A percentile compares a stretch with the other conserved stretches of the same genome.
Conservation (phyloP, 129 eudicot species). For the Chrysanthemum makinoi region DNA sequence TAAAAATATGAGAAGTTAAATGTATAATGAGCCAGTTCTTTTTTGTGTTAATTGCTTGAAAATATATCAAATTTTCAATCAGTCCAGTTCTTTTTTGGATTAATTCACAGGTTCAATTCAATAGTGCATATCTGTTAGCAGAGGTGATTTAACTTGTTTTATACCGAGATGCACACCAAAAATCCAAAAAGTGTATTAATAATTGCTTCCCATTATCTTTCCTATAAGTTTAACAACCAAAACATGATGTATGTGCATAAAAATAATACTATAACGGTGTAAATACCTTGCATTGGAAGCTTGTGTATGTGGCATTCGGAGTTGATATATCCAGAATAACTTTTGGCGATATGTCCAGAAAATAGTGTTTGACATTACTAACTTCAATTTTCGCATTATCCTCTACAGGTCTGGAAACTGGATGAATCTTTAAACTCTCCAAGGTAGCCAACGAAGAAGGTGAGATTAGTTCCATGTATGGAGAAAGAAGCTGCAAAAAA, state of each 20-base stretch:
- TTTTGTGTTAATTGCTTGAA: too few species aligned
- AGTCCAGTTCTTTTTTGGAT: too few species aligned
- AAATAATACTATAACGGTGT: not conserved
- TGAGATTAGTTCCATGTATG: not conserved
- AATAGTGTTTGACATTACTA: not conserved
- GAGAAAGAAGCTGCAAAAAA: not conserved
- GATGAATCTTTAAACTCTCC: not conserved
- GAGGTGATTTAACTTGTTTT: too few species aligned
- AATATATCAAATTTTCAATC: too few species aligned
- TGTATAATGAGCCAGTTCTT: too few species aligned
- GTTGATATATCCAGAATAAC: not conserved
- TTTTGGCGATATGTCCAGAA: not conserved
- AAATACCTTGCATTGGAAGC: not conserved
- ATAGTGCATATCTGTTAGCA: too few species aligned
- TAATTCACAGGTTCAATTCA: too few species aligned
- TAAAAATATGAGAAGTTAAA: too few species aligned
- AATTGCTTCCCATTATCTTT: too few species aligned
- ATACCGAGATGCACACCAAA: not conserved
- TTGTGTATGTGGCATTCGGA: not conserved
- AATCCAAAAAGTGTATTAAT: not conserved
- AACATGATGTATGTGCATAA: too few species aligned
- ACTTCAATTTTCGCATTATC: not conserved
- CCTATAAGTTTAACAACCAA: too few species aligned
- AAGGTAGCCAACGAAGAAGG: not conserved
- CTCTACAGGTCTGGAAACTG: rapidly evolving